Conservation (phyloP, 352 stramenopile genomes). For the Phytopythium helicoides region DNA sequence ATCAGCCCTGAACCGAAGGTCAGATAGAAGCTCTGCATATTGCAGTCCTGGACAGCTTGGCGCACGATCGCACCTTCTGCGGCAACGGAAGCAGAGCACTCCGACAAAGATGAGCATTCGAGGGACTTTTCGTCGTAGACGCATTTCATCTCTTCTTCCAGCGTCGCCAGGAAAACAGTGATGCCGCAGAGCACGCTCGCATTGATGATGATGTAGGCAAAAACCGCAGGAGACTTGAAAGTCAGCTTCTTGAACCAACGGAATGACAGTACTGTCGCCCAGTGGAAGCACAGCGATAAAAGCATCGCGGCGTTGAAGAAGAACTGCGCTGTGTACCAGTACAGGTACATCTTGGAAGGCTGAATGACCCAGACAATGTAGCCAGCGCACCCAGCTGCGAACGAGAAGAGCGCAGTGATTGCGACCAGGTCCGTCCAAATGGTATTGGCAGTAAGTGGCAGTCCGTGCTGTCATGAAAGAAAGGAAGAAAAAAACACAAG, state of each 20-base stretch:
- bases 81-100: constrained; percentile 54
- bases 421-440: constrained; percentile 87
- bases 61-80: constrained; percentile 69
- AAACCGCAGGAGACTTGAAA: constrained; percentile 72
- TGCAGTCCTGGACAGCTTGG: constrained; percentile 61
- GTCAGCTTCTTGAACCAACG: constrained; percentile 88
- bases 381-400: constrained; percentile 70
- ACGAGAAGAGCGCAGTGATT: constrained; percentile 79
- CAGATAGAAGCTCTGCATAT: constrained; percentile 82
- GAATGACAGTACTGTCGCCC: constrained; percentile 79
- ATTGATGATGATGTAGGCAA: constrained; percentile 70
- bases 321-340: constrained; percentile 85
- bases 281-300: constrained; percentile 87
- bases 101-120: constrained; percentile 46
- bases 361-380: constrained; percentile 84
- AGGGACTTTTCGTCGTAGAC: constrained; percentile 68
- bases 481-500: background rate
- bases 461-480: constrained; percentile 40
- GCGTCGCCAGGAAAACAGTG: constrained; percentile 47
- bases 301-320: constrained; percentile 89
- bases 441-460: constrained; percentile 79
- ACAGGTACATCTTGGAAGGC: constrained; percentile 81
- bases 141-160: constrained; percentile 61
- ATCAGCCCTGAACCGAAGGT: constrained; percentile 76
- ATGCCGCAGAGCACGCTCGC: constrained; percentile 64